These are phyloP conservation scores for Ottelia alismoides DNA, from an alignment of 106 monocot species.

Conservation along the genomic window DNA sequence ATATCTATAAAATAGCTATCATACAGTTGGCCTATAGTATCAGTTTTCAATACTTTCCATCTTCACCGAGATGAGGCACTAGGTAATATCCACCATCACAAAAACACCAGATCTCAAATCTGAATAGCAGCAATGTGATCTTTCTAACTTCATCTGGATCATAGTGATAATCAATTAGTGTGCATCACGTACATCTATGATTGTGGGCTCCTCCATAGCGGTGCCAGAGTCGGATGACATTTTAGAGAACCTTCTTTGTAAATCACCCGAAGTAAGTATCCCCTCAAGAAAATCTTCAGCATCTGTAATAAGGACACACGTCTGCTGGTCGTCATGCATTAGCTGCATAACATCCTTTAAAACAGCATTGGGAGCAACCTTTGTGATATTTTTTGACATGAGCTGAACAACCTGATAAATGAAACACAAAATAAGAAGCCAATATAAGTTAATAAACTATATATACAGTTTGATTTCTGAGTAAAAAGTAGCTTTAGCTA, in stretches of 20 bases:
- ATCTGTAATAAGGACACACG: conserved; percentile 80
- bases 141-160: too few relatives aligned
- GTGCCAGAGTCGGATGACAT: conserved; percentile 7
- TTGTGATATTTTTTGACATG: conserved; percentile 68
- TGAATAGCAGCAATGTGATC: too few relatives aligned
- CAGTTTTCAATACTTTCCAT: too few relatives aligned
- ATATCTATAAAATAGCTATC: too few relatives aligned
- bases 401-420: conserved; percentile 74
- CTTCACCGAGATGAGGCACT: too few relatives aligned
- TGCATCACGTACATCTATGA: too few relatives aligned
- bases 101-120: too few relatives aligned
- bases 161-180: too few relatives aligned
- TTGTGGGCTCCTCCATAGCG: conserved; percentile 9
- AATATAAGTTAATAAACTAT: not conserved
- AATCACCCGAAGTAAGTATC: conserved; percentile 77
- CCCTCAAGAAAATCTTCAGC: conserved; percentile 81
- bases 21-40: too few relatives aligned
- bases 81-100: too few relatives aligned
- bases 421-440: too few relatives aligned
- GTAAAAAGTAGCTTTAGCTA: not conserved
- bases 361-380: conserved; percentile 30
- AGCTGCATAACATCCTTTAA: conserved; percentile 52
- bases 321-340: conserved; percentile 73
- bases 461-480: not conserved
- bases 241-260: conserved; percentile 40